Percentiles rank a stretch among this genome's conserved stretches.
Conservation (phyloP, 495 filamentous ascomycete species). For the Astrothelium macrocarpum region DNA sequence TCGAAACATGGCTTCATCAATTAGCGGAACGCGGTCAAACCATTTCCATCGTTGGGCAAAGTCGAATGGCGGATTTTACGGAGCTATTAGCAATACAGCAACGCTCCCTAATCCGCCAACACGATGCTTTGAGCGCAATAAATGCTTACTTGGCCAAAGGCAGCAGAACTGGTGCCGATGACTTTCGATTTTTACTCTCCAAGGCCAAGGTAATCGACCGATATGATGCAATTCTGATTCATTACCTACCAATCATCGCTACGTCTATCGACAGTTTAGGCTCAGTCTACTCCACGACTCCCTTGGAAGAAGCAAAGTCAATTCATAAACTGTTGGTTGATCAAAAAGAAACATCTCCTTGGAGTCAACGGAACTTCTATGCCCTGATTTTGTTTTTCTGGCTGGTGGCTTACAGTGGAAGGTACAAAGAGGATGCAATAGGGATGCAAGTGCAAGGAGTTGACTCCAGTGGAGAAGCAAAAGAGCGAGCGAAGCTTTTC, state of each 20-base stretch:
- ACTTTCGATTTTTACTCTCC: constrained; percentile 60
- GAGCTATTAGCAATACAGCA: constrained; percentile 69
- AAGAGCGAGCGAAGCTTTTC: constrained; percentile 59
- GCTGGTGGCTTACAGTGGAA: constrained; percentile 86
- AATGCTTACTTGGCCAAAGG: constrained; percentile 67
- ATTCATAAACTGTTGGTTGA: constrained; percentile 57
- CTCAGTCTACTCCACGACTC: constrained; percentile 32
- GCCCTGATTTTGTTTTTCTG: constrained; percentile 50
- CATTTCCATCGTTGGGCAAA: constrained; percentile 55
- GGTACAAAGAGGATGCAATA: constrained; percentile 60
- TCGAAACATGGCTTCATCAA: constrained; percentile 61
- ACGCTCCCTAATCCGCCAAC: constrained; percentile 65
- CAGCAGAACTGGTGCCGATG: constrained; percentile 53
- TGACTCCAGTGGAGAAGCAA: constrained; percentile 55
- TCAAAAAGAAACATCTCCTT: constrained; percentile 47
- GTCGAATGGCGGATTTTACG: constrained; percentile 45
- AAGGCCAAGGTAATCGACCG: constrained; percentile 57
- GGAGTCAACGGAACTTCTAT: background rate
- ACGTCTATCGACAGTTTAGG: constrained; percentile 64
- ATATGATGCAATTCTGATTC: constrained; percentile 60
- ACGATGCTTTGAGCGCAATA: constrained; percentile 74
- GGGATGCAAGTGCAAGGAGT: constrained; percentile 44
- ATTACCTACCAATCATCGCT: constrained; percentile 67
- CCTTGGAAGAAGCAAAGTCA: constrained; percentile 47
- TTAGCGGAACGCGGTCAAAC: constrained; percentile 64